phyloP scores from a whole-genome alignment of 1,284 basidiomycete genomes.

The Trichosporon sp. region DNA sequence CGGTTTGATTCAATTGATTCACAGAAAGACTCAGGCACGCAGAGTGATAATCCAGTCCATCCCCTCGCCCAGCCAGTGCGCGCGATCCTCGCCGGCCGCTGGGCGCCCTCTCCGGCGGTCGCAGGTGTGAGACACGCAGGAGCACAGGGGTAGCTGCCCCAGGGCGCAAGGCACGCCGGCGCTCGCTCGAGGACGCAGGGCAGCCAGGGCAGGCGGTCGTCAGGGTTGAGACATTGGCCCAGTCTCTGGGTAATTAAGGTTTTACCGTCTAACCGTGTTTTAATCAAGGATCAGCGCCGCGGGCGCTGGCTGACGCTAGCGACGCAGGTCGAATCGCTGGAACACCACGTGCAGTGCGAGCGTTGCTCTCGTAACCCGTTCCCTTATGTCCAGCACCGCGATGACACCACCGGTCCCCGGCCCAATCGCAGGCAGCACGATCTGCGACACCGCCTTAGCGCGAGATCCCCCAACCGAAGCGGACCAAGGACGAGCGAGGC shows the following conservation, averaged over 20 bases:
- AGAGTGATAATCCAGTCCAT: neutral
- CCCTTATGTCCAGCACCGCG: neutral
- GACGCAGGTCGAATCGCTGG: neutral
- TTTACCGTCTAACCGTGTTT: conserved; percentile 4
- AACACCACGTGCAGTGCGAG: neutral
- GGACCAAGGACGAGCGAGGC: no score
- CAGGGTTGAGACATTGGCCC: neutral
- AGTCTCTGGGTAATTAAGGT: neutral
- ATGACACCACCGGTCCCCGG: no score
- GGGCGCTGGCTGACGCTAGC: neutral
- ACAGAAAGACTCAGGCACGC: neutral
- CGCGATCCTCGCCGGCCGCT: no score
- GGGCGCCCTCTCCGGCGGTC: neutral
- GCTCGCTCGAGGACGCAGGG: neutral
- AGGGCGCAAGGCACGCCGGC: neutral
- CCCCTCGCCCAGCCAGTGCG: neutral
- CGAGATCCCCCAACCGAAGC: neutral
- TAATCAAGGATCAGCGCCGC: neutral
- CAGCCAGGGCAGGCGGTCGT: neutral
- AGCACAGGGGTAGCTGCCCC: neutral
- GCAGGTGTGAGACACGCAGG: neutral
- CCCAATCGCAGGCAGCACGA: neutral
- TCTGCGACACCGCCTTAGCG: neutral
- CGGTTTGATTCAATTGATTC: neutral
- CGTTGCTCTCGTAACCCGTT: neutral